Evolutionary conservation across 1,284 basidiomycete genomes (phyloP).

Genomic region (Pascua sp.): DNA sequence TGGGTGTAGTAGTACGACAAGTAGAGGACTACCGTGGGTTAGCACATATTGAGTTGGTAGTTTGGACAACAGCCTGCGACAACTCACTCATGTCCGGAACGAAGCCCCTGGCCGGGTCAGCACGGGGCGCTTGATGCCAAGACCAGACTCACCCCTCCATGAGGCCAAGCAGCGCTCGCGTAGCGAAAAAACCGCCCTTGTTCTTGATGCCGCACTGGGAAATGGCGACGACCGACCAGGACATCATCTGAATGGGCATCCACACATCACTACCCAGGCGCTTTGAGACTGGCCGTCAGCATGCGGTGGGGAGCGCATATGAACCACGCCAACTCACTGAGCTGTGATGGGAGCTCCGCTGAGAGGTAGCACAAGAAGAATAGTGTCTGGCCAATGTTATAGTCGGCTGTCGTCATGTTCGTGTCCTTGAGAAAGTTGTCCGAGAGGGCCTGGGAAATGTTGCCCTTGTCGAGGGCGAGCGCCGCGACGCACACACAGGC

Average conservation of each 20-base stretch:
- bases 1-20: conserved; percentile 46
- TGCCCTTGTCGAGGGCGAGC: conserved; percentile 39
- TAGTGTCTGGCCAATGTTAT: conserved; percentile 44
- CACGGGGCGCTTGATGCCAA: no score
- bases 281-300: conserved; percentile 34
- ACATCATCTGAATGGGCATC: conserved; percentile 47
- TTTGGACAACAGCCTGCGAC: no score
- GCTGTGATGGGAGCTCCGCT: conserved; percentile 46
- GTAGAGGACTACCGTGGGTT: conserved; percentile 49
- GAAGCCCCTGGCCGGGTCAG: no score
- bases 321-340: conserved; percentile 17
- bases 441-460: conserved; percentile 38
- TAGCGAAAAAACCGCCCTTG: conserved; percentile 35
- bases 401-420: conserved; percentile 42
- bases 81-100: no score
- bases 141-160: conserved; percentile 42
- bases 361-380: conserved; percentile 36
- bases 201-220: conserved; percentile 31
- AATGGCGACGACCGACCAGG: conserved; percentile 41
- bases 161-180: conserved; percentile 39
- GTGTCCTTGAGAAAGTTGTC: conserved; percentile 49
- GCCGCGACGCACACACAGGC: conserved; percentile 40
- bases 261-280: conserved; percentile 47
- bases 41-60: no score
- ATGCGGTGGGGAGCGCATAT: neutral